Evolutionary conservation across 1,139 yeast species (phyloP).

Genomic region (Magnusiomyces ingens): DNA sequence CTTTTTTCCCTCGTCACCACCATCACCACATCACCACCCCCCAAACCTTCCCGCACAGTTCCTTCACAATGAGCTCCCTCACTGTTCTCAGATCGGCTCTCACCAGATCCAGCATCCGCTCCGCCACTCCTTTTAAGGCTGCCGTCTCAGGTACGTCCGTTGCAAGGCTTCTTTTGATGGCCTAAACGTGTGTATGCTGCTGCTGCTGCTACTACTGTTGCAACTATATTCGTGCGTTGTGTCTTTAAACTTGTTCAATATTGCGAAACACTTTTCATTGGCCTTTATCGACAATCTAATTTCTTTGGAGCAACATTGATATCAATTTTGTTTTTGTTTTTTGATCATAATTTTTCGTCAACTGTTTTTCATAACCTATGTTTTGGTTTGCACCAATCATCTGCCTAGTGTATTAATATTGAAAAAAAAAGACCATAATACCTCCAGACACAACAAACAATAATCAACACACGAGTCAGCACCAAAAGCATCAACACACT

Average conservation of each 20-base stretch:
- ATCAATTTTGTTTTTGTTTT: neutral
- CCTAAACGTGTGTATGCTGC: neutral
- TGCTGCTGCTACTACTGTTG: neutral
- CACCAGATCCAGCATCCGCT: constrained; percentile 13
- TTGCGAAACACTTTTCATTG: neutral
- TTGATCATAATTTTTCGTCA: neutral
- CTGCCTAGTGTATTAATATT: neutral
- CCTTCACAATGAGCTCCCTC: constrained; percentile 14
- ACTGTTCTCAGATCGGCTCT: constrained; percentile 16
- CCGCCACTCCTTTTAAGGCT: constrained; percentile 13
- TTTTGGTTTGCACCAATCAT: neutral
- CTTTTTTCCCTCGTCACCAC: neutral
- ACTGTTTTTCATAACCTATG: neutral
- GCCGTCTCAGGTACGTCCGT: constrained; percentile 15
- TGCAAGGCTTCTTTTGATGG: neutral
- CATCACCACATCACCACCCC: constrained; percentile 2
- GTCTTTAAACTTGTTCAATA: neutral
- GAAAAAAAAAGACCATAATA: neutral
- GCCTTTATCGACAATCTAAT: neutral
- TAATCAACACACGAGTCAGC: neutral
- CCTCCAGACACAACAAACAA: neutral
- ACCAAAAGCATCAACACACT: constrained; percentile 3
- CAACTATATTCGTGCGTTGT: neutral
- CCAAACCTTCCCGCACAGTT: neutral
- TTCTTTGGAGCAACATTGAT: neutral